Evolutionary conservation across 2,329 filamentous ascomycete genomes (phyloP).

Genomic region (Diplodia seriata): DNA sequence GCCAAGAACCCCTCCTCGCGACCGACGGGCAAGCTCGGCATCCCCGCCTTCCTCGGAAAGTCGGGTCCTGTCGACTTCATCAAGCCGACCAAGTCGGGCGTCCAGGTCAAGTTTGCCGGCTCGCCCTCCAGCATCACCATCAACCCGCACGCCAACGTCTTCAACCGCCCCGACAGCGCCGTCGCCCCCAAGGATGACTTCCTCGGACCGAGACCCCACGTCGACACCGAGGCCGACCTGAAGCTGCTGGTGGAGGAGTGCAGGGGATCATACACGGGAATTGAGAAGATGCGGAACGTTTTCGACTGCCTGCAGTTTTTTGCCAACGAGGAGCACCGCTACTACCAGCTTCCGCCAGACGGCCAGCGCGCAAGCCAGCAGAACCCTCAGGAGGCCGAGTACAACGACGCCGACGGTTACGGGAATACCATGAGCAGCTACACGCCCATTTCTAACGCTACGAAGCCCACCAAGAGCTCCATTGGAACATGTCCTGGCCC

Average conservation of each 20-base stretch:
- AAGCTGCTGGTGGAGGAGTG: constrained; percentile 61
- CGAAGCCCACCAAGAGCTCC: constrained; percentile 47
- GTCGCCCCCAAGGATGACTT: constrained; percentile 61
- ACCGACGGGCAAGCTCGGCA: constrained; percentile 51
- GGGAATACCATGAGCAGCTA: constrained; percentile 50
- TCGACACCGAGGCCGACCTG: constrained; percentile 62
- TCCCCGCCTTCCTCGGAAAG: constrained; percentile 52
- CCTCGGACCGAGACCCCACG: constrained; percentile 58
- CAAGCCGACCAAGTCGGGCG: constrained; percentile 50
- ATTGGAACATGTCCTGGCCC: constrained; percentile 62
- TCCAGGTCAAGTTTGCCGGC: constrained; percentile 53
- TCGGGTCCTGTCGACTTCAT: constrained; percentile 50
- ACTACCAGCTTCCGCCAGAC: constrained; percentile 56
- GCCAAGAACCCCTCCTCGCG: constrained; percentile 50
- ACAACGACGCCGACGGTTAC: constrained; percentile 52
- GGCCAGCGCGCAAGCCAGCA: constrained; percentile 51
- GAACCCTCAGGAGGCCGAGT: constrained; percentile 53
- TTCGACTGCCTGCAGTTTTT: constrained; percentile 61
- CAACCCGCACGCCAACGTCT: constrained; percentile 61
- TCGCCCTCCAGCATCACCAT: constrained; percentile 54
- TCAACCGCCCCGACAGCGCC: constrained; percentile 60
- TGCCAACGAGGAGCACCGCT: constrained; percentile 56
- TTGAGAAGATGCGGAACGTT: constrained; percentile 63
- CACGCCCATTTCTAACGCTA: constrained; percentile 46
- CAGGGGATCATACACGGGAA: constrained; percentile 58